These are phyloP conservation scores for Endocalyx cinctus DNA, from an alignment of 2,329 filamentous ascomycete genomes.

Conservation along the genomic window DNA sequence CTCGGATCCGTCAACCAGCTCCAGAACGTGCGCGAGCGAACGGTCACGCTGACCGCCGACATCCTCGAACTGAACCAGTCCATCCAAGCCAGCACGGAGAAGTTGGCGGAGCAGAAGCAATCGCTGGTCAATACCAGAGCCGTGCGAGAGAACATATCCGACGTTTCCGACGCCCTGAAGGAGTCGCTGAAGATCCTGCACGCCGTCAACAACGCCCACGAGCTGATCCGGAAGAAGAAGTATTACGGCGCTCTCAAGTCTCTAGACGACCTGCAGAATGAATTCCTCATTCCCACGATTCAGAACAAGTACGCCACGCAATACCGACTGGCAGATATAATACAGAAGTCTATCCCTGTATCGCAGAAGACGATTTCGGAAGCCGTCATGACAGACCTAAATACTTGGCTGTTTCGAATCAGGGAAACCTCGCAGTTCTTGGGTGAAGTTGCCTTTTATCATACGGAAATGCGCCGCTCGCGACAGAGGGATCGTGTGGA, in stretches of 20 bases:
- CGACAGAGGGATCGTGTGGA: constrained; percentile 81
- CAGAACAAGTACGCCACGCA: constrained; percentile 85
- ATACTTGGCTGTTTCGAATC: constrained; percentile 94
- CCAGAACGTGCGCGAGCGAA: constrained; percentile 87
- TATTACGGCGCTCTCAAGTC: constrained; percentile 94
- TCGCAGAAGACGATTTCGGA: constrained; percentile 92
- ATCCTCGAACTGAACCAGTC: constrained; percentile 91
- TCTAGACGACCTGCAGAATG: constrained; percentile 91
- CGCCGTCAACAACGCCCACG: constrained; percentile 90
- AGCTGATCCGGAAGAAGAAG: constrained; percentile 85
- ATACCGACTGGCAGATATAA: constrained; percentile 91
- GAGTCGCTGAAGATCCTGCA: constrained; percentile 90
- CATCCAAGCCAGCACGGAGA: constrained; percentile 92
- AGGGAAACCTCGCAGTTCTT: constrained; percentile 94
- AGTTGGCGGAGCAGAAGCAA: constrained; percentile 90
- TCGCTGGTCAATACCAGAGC: constrained; percentile 87
- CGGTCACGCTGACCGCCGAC: constrained; percentile 80
- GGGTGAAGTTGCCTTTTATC: constrained; percentile 93
- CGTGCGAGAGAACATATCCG: constrained; percentile 92
- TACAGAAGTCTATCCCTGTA: constrained; percentile 89
- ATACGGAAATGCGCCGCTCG: constrained; percentile 81
- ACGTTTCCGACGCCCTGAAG: constrained; percentile 81
- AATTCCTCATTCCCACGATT: constrained; percentile 71
- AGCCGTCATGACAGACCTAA: constrained; percentile 93
- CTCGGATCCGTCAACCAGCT: constrained; percentile 89